Conservation (phyloP, 352 stramenopile genomes). For the Phytophthora litchii region DNA sequence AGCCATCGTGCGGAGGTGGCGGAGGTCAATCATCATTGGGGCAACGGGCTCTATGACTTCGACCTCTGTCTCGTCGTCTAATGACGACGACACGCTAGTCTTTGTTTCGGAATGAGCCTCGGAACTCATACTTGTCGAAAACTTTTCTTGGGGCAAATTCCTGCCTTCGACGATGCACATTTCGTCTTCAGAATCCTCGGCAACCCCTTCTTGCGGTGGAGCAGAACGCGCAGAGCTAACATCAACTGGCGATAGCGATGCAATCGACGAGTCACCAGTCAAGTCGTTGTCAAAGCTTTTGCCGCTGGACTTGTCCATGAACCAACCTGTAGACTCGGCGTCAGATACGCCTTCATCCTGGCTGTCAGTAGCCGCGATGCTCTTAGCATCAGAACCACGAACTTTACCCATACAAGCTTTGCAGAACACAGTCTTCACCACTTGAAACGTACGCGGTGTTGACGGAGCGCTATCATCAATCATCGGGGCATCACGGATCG, state of each 20-base stretch:
- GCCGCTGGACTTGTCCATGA: slow-evolving; percentile 21
- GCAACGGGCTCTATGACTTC: slow-evolving; percentile 24
- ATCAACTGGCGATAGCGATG: slow-evolving; percentile 19
- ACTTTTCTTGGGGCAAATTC: slow-evolving; percentile 13
- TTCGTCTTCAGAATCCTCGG: slow-evolving; percentile 20
- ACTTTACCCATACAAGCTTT: slow-evolving; percentile 60
- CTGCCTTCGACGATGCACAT: slow-evolving; percentile 9
- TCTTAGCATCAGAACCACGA: slow-evolving; percentile 33
- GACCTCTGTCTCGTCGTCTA: slow-evolving; percentile 25
- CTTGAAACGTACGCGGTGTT: slow-evolving; percentile 48
- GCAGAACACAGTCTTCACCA: slow-evolving; percentile 68
- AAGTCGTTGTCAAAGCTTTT: slow-evolving; percentile 33
- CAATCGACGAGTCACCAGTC: slow-evolving; percentile 14
- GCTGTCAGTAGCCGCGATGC: slow-evolving; percentile 20
- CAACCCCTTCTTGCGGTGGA: slow-evolving; percentile 3
- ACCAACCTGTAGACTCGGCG: slow-evolving; percentile 38
- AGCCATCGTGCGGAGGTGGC: slow-evolving; percentile 42
- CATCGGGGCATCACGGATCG: slow-evolving; percentile 50
- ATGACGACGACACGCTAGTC: slow-evolving; percentile 37
- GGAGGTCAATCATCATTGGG: slow-evolving; percentile 42
- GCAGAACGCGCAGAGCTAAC: slow-evolving; percentile 14
- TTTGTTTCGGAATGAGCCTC: slow-evolving; percentile 40
- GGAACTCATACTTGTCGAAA: slow-evolving; percentile 20
- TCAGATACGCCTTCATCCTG: slow-evolving; percentile 42
- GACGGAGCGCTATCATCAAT: slow-evolving; percentile 25